phyloP scores from a whole-genome alignment of 345 rosid species.

The Salix caprea region DNA sequence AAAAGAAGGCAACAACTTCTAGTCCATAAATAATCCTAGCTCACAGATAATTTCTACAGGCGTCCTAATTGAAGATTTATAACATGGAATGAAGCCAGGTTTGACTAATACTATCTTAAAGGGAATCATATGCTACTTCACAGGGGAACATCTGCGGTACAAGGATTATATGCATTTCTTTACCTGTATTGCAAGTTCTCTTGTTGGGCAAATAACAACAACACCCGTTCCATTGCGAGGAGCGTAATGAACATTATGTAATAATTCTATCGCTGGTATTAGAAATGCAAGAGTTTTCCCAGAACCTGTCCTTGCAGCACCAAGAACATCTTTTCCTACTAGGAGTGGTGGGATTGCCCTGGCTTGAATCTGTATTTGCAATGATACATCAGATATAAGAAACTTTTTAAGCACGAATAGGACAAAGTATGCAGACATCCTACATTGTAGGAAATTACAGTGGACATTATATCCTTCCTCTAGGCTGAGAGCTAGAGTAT shows the following conservation, averaged over 20 bases:
- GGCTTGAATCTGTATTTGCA: conserved; percentile 72
- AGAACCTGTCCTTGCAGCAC: conserved; percentile 97
- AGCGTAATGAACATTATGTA: conserved; percentile 54
- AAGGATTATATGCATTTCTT: not conserved
- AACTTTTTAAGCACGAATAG: not conserved
- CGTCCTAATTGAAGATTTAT: not conserved
- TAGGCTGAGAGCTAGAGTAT: too few species aligned
- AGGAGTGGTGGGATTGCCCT: conserved; percentile 71
- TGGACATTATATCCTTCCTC: not conserved
- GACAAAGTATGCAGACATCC: not conserved
- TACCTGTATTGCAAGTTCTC: conserved; percentile 99
- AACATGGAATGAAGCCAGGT: not conserved
- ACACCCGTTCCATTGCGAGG: conserved; percentile 86
- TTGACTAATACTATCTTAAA: not conserved
- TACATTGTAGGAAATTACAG: not conserved
- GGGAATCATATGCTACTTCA: too few species aligned
- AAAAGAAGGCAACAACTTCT: not conserved
- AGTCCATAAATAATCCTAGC: not conserved
- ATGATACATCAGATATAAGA: conserved; percentile 3
- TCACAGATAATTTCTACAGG: not conserved
- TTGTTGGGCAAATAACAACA: conserved; percentile 88
- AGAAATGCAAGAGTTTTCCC: conserved; percentile 96
- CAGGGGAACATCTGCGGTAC: not conserved
- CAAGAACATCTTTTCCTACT: conserved; percentile 91
- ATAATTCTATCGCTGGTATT: conserved; percentile 83